A percentile compares a stretch with the other conserved stretches of the same genome.
These are phyloP conservation scores for Cyclocybe aegerita DNA, from an alignment of 768 basidiomycete genomes.

Conservation along the genomic window DNA sequence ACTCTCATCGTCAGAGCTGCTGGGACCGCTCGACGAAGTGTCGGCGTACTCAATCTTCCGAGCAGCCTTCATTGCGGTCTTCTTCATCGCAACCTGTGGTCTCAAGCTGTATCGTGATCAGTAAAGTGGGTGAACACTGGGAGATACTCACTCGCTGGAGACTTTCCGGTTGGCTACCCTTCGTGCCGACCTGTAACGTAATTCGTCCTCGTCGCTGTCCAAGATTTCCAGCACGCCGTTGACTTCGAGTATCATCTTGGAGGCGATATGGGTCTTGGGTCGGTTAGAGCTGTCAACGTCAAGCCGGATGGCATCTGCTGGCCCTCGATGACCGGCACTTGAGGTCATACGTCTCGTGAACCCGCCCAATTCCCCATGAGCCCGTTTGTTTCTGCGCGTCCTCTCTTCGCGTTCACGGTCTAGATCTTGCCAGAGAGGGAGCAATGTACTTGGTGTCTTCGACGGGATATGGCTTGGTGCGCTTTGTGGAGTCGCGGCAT, in stretches of 20 bases:
- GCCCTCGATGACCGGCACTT: background rate
- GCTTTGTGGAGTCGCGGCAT: too few species aligned
- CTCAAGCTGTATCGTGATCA: background rate
- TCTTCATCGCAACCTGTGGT: constrained; percentile 5
- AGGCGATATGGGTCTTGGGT: constrained; percentile 4
- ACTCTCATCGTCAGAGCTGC: background rate
- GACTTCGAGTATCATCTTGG: constrained; percentile 7
- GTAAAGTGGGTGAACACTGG: background rate
- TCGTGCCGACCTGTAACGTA: constrained; percentile 4
- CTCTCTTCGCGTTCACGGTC: constrained; percentile 12
- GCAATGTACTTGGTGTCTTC: background rate
- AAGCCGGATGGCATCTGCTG: background rate
- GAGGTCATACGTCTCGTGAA: constrained; percentile 12
- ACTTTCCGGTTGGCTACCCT: background rate
- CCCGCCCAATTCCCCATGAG: constrained; percentile 2
- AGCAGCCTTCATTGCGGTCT: constrained; percentile 9
- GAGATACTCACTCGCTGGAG: background rate
- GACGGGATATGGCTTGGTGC: background rate
- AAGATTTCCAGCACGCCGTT: background rate
- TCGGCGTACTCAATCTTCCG: constrained; percentile 7
- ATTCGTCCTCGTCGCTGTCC: constrained; percentile 7
- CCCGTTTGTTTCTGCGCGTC: constrained; percentile 3
- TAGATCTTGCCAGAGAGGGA: constrained; percentile 15
- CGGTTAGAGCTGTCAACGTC: constrained; percentile 4
- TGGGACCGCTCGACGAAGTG: background rate